phyloP scores from a whole-genome alignment of 768 basidiomycete species.

The Mycena amicta region DNA sequence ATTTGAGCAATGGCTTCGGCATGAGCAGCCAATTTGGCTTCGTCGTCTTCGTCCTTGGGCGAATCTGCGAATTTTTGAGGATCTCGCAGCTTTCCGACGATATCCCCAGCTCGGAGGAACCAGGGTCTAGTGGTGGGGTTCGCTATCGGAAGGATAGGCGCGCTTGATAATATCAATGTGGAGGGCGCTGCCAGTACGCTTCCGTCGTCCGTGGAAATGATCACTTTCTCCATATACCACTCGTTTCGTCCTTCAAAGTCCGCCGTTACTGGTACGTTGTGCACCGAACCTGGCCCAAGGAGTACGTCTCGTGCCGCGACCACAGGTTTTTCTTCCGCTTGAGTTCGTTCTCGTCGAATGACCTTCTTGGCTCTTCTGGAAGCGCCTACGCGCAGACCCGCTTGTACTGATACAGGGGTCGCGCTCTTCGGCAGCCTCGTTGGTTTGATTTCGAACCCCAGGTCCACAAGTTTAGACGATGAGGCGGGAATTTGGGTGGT shows the following conservation, averaged over 20 bases:
- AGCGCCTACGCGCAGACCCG: neutral
- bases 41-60: neutral
- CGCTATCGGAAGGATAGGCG: neutral
- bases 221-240: neutral
- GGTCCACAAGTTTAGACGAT: neutral
- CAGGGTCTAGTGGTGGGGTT: neutral
- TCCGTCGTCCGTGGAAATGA: slow-evolving; percentile 2
- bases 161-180: neutral
- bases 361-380: neutral
- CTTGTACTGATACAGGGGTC: neutral
- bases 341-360: no score
- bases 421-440: neutral
- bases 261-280: neutral
- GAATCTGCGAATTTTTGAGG: neutral
- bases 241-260: neutral
- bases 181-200: neutral
- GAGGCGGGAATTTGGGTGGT: slow-evolving; percentile 3
- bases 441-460: slow-evolving; percentile 11
- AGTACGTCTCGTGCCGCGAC: neutral
- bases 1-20: neutral
- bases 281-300: neutral
- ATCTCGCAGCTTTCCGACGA: neutral
- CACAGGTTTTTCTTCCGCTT: neutral
- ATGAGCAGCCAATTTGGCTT: neutral
- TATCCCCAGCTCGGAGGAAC: neutral